Conservation (phyloP, 106 monocot genomes). For the Allium fistulosum region DNA sequence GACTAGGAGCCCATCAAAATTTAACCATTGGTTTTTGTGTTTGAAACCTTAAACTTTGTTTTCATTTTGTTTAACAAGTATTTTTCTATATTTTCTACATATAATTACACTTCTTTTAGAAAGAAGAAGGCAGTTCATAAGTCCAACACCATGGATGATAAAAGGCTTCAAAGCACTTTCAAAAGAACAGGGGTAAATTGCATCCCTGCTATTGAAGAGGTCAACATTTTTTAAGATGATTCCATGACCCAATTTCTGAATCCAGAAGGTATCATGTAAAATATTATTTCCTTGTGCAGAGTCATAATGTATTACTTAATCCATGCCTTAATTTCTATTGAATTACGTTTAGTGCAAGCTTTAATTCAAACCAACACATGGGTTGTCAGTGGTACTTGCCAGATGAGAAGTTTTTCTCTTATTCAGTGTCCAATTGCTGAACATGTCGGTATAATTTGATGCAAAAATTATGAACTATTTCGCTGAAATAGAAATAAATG, state of each 20-base stretch:
- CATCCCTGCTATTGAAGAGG: constrained; percentile 67
- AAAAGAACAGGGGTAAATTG: constrained; percentile 72
- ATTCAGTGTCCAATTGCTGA: neutral
- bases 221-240: constrained; percentile 78
- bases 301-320: constrained; percentile 1
- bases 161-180: constrained; percentile 73
- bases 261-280: constrained; percentile 40
- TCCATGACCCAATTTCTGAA: constrained; percentile 61
- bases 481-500: no score
- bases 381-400: constrained; percentile 47
- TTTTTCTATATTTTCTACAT: no score
- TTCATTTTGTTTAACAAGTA: no score
- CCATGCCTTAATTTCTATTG: neutral
- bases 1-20: no score
- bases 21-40: no score
- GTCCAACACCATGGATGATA: constrained; percentile 60
- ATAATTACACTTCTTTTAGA: constrained; percentile 13
- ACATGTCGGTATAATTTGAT: neutral
- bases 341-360: constrained; percentile 39
- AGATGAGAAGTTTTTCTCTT: constrained; percentile 23
- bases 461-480: no score
- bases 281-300: neutral
- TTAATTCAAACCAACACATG: constrained; percentile 54
- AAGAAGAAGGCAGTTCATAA: constrained; percentile 92
- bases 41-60: no score